phyloP scores from a whole-genome alignment of 1,284 basidiomycete genomes.

The Rhodotorula mucilaginosa region DNA sequence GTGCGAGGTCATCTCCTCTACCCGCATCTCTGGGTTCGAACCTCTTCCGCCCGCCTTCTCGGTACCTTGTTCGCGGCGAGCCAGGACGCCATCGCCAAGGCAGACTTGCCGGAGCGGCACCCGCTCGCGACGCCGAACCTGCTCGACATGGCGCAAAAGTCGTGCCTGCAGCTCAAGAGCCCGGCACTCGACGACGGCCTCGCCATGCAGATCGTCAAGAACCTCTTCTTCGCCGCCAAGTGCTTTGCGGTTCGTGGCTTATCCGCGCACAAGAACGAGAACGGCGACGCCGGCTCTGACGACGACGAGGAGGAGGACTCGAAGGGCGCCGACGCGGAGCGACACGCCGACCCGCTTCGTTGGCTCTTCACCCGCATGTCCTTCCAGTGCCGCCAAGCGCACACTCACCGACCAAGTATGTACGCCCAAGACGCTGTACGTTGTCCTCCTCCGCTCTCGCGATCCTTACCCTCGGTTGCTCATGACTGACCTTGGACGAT shows the following conservation, averaged over 20 bases:
- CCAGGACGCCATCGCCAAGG: conserved; percentile 54
- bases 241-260: conserved; percentile 58
- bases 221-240: conserved; percentile 86
- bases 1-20: conserved; percentile 72
- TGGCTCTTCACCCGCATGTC: conserved; percentile 95
- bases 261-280: conserved; percentile 7
- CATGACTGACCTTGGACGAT: too few species aligned
- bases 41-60: conserved; percentile 72
- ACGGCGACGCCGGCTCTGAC: conserved; percentile 39
- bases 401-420: conserved; percentile 51
- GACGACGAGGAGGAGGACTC: conserved; percentile 42
- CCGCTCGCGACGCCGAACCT: conserved; percentile 60
- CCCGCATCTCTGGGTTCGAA: conserved; percentile 93
- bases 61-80: conserved; percentile 65
- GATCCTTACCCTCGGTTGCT: not conserved
- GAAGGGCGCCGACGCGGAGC: conserved; percentile 43
- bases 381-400: conserved; percentile 65
- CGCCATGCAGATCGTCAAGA: conserved; percentile 86
- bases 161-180: conserved; percentile 78
- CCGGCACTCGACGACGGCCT: conserved; percentile 72
- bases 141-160: conserved; percentile 70
- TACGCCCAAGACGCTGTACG: conserved; percentile 45
- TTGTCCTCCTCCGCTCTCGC: conserved; percentile 6
- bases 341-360: conserved; percentile 63
- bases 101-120: conserved; percentile 50